Percentiles rank a stretch among this genome's conserved stretches.
phyloP scores from a whole-genome alignment of 2,329 filamentous ascomycete species.

The Neofusicoccum ribis region DNA sequence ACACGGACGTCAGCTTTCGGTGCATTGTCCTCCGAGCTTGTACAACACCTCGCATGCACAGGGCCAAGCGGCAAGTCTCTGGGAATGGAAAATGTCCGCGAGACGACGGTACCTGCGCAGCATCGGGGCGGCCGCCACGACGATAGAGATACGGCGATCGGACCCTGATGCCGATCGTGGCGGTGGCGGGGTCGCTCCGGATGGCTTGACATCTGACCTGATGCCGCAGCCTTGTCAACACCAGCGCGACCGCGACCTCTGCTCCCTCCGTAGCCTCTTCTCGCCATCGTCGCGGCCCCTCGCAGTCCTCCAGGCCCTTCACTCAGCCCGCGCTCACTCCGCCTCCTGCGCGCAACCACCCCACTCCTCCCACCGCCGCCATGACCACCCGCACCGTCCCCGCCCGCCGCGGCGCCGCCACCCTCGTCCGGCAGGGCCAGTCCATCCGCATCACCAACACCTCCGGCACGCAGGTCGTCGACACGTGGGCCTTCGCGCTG shows the following conservation, averaged over 20 bases:
- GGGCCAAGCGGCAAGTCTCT: too few relatives aligned
- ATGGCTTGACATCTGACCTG: neutral
- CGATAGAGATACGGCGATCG: slow-evolving; percentile 4
- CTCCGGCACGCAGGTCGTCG: slow-evolving; percentile 51
- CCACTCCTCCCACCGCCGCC: neutral
- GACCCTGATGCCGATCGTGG: neutral
- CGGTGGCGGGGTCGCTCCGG: neutral
- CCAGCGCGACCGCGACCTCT: neutral
- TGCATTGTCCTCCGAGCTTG: too few relatives aligned
- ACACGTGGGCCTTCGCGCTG: slow-evolving; percentile 52
- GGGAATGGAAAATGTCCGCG: too few relatives aligned
- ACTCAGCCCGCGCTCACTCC: neutral
- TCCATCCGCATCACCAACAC: slow-evolving; percentile 54
- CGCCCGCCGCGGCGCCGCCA: slow-evolving; percentile 51
- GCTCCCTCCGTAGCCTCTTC: neutral
- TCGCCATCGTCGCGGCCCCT: neutral
- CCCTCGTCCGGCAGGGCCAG: slow-evolving; percentile 51
- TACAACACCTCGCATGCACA: too few relatives aligned
- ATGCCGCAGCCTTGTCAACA: neutral
- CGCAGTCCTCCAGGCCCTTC: neutral
- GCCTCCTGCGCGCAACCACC: neutral
- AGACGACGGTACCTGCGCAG: too few relatives aligned
- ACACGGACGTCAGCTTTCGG: too few relatives aligned
- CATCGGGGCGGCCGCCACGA: neutral
- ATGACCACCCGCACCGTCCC: slow-evolving; percentile 44